These are phyloP conservation scores for Agapanthus africanus DNA, from an alignment of 106 monocot genomes.

Conservation along the genomic window DNA sequence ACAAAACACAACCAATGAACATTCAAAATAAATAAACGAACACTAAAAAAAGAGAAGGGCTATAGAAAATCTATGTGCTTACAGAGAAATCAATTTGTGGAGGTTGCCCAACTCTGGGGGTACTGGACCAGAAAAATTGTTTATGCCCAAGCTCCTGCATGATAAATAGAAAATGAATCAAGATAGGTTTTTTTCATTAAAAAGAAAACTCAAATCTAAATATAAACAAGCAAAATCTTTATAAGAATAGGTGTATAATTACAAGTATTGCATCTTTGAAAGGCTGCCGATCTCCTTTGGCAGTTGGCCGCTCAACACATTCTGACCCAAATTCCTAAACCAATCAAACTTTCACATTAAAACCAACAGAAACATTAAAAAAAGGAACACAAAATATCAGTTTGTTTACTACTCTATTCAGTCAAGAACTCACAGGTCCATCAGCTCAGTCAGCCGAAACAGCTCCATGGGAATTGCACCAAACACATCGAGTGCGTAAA, in stretches of 20 bases:
- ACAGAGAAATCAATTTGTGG: constrained; percentile 12
- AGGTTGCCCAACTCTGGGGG: constrained; percentile 16
- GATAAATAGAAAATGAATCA: background rate
- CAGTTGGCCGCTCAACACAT: constrained; percentile 19
- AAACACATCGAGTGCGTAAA: constrained; percentile 5
- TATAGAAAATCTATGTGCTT: constrained; percentile 1
- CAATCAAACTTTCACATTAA: background rate
- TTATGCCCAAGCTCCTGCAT: constrained; percentile 20
- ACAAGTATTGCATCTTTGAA: constrained; percentile 9
- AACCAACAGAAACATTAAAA: background rate
- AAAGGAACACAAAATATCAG: background rate
- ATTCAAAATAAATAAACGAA: constrained; percentile 2
- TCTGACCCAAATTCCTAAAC: constrained; percentile 23
- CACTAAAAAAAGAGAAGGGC: too few relatives aligned
- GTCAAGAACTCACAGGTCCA: constrained; percentile 12
- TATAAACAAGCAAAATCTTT: background rate
- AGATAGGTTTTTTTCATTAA: too few relatives aligned
- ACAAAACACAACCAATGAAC: background rate
- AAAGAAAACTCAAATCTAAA: background rate
- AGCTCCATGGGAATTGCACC: constrained; percentile 9
- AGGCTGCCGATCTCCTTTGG: constrained; percentile 13
- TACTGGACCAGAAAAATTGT: constrained; percentile 14
- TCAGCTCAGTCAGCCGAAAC: constrained; percentile 14
- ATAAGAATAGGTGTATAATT: background rate
- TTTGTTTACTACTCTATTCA: background rate